A percentile compares a stretch with the other conserved stretches of the same genome.
These are phyloP conservation scores for Yarrowia osloensis DNA, from an alignment of 805 yeast genomes.

Conservation along the genomic window DNA sequence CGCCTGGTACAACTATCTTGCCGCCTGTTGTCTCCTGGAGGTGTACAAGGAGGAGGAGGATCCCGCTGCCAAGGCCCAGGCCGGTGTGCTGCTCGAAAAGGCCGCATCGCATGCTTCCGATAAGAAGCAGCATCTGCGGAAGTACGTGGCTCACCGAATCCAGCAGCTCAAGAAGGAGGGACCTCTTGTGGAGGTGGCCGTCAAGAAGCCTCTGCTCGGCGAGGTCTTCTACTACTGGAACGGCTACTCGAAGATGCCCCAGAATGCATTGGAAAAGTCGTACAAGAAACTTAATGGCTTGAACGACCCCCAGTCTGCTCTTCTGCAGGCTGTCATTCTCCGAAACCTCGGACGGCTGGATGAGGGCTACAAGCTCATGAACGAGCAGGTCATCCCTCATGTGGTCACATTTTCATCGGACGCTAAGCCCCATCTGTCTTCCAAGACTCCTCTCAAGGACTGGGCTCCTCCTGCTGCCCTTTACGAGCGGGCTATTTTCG, in stretches of 20 bases:
- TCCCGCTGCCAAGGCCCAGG: constrained; percentile 3
- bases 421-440: constrained; percentile 38
- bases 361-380: constrained; percentile 62
- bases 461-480: constrained; percentile 86
- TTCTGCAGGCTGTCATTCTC: constrained; percentile 55
- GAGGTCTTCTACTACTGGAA: constrained; percentile 90
- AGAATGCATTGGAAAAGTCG: constrained; percentile 55
- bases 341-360: constrained; percentile 49
- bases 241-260: constrained; percentile 83
- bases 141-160: constrained; percentile 5
- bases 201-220: constrained; percentile 80
- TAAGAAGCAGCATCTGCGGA: constrained; percentile 24
- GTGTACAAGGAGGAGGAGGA: constrained; percentile 56
- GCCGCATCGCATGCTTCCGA: constrained; percentile 15
- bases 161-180: constrained; percentile 21
- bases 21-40: constrained; percentile 84
- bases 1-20: constrained; percentile 78
- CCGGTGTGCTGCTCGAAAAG: constrained; percentile 3
- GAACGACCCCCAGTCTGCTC: constrained; percentile 41
- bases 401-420: constrained; percentile 44
- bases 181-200: constrained; percentile 57
- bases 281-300: constrained; percentile 56
- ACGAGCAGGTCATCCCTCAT: constrained; percentile 51
- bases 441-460: constrained; percentile 60
- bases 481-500: constrained; percentile 79